phyloP scores from a whole-genome alignment of 345 rosid species.

The Citrus australasica region DNA sequence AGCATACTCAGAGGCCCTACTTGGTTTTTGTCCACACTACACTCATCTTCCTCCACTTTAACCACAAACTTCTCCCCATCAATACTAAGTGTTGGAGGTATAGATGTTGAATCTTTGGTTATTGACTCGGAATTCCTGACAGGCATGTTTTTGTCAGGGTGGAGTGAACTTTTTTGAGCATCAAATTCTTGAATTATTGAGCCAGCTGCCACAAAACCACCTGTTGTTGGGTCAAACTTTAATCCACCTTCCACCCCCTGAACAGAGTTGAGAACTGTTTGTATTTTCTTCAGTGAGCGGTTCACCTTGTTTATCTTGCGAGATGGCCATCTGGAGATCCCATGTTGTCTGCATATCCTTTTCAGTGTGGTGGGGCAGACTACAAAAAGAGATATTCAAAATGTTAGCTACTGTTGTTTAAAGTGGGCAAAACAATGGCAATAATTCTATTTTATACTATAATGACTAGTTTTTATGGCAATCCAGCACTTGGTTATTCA shows the following conservation, averaged over 20 bases:
- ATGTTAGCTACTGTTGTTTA: background rate
- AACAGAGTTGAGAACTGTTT: slow-evolving; percentile 79
- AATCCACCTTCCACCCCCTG: slow-evolving; percentile 86
- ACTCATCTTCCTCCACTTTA: slow-evolving; percentile 57
- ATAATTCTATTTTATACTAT: background rate
- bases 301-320: slow-evolving; percentile 93
- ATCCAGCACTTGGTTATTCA: background rate
- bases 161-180: slow-evolving; percentile 24
- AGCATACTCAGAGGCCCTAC: slow-evolving; percentile 7
- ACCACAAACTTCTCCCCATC: slow-evolving; percentile 30
- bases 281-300: slow-evolving; percentile 71
- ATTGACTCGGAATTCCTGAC: slow-evolving; percentile 22
- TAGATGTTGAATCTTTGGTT: slow-evolving; percentile 6
- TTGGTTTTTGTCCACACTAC: slow-evolving; percentile 22
- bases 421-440: background rate
- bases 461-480: background rate
- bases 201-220: slow-evolving; percentile 66
- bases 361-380: slow-evolving; percentile 95
- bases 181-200: slow-evolving; percentile 41
- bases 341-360: slow-evolving; percentile 95
- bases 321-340: slow-evolving; percentile 93
- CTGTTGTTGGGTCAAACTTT: slow-evolving; percentile 64
- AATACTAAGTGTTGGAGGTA: slow-evolving; percentile 11
- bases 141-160: slow-evolving; percentile 23
- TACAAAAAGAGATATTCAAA: slow-evolving; percentile 25